Percentiles rank a stretch among this genome's conserved stretches.
phyloP scores from a whole-genome alignment of 805 yeast genomes.

The Teunomyces tritomae region DNA sequence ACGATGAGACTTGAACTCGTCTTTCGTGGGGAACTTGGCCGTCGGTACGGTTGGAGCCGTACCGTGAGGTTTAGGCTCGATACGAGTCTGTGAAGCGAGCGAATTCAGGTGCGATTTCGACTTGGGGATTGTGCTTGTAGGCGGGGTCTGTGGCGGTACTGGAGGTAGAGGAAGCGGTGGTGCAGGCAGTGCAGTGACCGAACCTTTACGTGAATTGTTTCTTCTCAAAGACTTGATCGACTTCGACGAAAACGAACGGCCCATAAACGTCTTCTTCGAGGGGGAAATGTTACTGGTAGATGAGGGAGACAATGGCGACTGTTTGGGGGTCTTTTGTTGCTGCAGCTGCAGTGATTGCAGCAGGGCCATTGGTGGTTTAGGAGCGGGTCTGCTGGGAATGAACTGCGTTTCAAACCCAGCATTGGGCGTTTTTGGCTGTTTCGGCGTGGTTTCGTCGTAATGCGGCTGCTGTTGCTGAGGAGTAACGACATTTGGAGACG shows the following conservation, averaged over 20 bases:
- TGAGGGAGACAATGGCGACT: conserved; percentile 8
- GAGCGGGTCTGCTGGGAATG: conserved; percentile 68
- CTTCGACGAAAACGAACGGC: conserved; percentile 39
- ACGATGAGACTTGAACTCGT: conserved; percentile 32
- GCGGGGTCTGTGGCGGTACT: conserved; percentile 13
- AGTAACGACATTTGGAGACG: neutral
- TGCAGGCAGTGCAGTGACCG: conserved; percentile 6
- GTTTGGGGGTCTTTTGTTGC: conserved; percentile 5
- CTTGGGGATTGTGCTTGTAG: conserved; percentile 29
- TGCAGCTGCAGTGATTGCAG: conserved; percentile 5
- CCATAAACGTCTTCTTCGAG: conserved; percentile 19
- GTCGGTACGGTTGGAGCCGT: conserved; percentile 37
- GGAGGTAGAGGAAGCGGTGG: conserved; percentile 17
- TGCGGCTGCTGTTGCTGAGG: conserved; percentile 8
- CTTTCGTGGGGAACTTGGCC: conserved; percentile 26
- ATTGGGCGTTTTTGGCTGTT: conserved; percentile 24
- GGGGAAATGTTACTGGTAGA: conserved; percentile 11
- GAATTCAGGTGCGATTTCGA: conserved; percentile 42
- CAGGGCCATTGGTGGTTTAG: conserved; percentile 47
- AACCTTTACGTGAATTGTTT: conserved; percentile 22
- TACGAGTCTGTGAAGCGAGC: conserved; percentile 26
- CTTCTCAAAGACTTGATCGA: conserved; percentile 32
- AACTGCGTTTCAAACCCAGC: conserved; percentile 43
- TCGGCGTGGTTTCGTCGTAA: conserved; percentile 7
- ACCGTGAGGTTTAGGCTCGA: conserved; percentile 23